These are phyloP conservation scores for Colletotrichum neosansevieriae DNA, from an alignment of 2,329 filamentous ascomycete species.

Conservation along the genomic window DNA sequence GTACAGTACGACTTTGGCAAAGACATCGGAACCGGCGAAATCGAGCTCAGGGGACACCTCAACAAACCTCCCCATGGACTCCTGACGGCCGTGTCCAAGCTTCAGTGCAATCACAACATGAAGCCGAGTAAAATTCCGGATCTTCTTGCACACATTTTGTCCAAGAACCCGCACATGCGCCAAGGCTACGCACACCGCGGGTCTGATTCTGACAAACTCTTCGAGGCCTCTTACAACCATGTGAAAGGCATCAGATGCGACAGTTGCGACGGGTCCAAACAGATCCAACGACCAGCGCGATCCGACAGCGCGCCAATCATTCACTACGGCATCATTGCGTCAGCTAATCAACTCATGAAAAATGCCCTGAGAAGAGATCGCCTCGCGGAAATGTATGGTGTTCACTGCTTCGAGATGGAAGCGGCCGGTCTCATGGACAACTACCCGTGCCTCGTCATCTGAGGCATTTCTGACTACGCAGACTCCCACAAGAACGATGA, in stretches of 20 bases:
- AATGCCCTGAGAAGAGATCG: background rate
- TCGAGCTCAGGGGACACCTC: constrained; percentile 17
- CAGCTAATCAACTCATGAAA: constrained; percentile 42
- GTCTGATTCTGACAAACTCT: background rate
- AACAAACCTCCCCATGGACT: constrained; percentile 42
- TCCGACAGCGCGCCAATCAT: constrained; percentile 1
- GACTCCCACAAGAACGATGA: constrained; percentile 53
- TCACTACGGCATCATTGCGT: constrained; percentile 41
- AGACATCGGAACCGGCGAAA: constrained; percentile 21
- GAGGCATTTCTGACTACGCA: constrained; percentile 54
- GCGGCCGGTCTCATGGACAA: constrained; percentile 44
- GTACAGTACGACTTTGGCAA: constrained; percentile 47
- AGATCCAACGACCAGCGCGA: background rate
- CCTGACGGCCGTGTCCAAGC: constrained; percentile 28
- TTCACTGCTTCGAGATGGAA: constrained; percentile 48
- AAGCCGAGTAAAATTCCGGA: background rate
- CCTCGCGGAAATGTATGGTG: constrained; percentile 1
- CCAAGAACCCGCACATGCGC: background rate
- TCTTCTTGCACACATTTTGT: background rate
- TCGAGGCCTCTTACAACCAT: constrained; percentile 10
- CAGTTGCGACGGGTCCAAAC: background rate
- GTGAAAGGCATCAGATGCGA: constrained; percentile 9
- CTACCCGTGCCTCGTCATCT: constrained; percentile 50
- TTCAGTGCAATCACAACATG: constrained; percentile 1
- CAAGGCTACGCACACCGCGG: background rate